These are phyloP conservation scores for Silene conica DNA, from an alignment of 148 eudicot species.

Conservation along the genomic window DNA sequence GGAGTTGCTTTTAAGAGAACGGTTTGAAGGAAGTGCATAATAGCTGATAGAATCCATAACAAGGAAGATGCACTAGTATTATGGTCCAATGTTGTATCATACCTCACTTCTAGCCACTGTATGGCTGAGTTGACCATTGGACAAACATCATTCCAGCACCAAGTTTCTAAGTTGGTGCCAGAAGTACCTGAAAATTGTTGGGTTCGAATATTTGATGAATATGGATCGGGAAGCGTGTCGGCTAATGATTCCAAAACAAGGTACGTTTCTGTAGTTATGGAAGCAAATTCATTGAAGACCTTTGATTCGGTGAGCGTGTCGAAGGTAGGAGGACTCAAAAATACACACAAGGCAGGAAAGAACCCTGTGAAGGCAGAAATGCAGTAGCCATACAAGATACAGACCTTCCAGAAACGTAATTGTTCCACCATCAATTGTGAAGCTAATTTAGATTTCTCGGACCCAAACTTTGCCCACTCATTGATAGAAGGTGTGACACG, in stretches of 20 bases:
- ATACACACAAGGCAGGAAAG: constrained; percentile 67
- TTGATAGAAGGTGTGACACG: constrained; percentile 47
- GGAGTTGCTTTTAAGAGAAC: constrained; percentile 63
- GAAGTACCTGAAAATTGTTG: constrained; percentile 27
- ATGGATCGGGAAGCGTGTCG: constrained; percentile 58
- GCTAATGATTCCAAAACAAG: constrained; percentile 63
- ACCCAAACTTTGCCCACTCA: constrained; percentile 63
- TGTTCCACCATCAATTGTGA: constrained; percentile 74
- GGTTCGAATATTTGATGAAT: constrained; percentile 23
- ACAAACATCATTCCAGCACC: constrained; percentile 74
- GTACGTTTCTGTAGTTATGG: constrained; percentile 59
- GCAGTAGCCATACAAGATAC: constrained; percentile 60
- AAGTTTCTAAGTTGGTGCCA: constrained; percentile 39
- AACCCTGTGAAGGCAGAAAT: constrained; percentile 59
- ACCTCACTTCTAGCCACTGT: constrained; percentile 52
- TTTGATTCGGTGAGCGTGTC: constrained; percentile 46
- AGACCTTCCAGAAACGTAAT: constrained; percentile 86
- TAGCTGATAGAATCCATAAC: constrained; percentile 71
- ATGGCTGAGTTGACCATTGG: constrained; percentile 70
- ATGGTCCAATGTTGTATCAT: constrained; percentile 29
- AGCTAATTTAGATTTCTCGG: constrained; percentile 50
- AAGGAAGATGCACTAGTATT: constrained; percentile 34
- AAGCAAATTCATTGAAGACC: constrained; percentile 55
- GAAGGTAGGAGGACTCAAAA: constrained; percentile 65
- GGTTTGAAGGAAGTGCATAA: constrained; percentile 56